phyloP scores from a whole-genome alignment of 345 rosid species.

The Zanthoxylum bungeanum region DNA sequence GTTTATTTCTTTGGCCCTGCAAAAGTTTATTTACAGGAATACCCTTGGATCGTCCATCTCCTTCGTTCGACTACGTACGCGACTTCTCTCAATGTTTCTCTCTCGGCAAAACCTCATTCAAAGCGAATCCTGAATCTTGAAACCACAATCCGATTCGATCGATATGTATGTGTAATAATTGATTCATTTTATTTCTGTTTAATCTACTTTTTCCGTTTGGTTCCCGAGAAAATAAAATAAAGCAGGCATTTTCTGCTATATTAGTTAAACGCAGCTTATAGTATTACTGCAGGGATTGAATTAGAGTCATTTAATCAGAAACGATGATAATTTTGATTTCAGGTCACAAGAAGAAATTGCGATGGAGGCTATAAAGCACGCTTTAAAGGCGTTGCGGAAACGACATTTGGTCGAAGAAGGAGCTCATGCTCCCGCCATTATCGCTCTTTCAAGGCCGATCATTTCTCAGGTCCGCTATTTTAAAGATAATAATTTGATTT shows the following conservation, averaged over 20 bases:
- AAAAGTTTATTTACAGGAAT: not conserved
- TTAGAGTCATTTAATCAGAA: not conserved
- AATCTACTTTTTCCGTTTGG: not conserved
- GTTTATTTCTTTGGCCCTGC: no score
- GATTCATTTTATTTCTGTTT: not conserved
- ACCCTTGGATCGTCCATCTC: not conserved
- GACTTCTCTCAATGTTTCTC: not conserved
- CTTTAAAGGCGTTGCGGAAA: constrained; percentile 70
- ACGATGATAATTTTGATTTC: constrained; percentile 11
- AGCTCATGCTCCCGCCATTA: constrained; percentile 79
- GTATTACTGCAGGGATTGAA: not conserved
- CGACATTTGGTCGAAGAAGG: constrained; percentile 92
- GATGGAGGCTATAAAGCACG: constrained; percentile 70
- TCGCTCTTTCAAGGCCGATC: constrained; percentile 80
- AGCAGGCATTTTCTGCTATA: not conserved
- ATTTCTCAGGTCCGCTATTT: constrained; percentile 58
- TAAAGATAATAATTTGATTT: not conserved
- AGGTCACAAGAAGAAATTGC: constrained; percentile 62
- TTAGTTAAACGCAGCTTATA: not conserved
- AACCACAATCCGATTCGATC: not conserved
- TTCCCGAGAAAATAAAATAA: not conserved
- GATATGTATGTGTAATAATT: constrained; percentile 1
- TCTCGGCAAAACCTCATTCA: not conserved
- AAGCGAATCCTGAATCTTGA: not conserved
- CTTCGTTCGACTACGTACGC: not conserved